These are phyloP conservation scores for Metarhizium guizhouense DNA, from an alignment of 2,329 filamentous ascomycete species.

Conservation along the genomic window DNA sequence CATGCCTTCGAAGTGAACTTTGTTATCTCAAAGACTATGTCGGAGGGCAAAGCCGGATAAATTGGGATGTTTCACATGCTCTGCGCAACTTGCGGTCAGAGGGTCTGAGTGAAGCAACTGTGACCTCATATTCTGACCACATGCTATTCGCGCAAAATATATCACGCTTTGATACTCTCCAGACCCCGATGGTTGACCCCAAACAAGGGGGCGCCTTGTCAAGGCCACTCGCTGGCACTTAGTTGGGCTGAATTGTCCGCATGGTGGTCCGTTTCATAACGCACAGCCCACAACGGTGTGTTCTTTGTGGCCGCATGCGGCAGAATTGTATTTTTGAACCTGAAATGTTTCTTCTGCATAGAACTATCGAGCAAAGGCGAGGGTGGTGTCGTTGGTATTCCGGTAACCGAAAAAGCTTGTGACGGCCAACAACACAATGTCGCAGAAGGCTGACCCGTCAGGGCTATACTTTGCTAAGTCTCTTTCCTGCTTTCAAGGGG, in stretches of 20 bases:
- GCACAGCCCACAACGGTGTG: conserved; percentile 6
- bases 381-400: not conserved
- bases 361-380: not conserved
- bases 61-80: conserved; percentile 4
- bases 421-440: not conserved
- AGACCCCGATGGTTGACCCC: conserved; percentile 5
- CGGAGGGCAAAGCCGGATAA: not conserved
- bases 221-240: conserved; percentile 10
- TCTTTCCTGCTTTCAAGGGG: not conserved
- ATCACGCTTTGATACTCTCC: conserved; percentile 5
- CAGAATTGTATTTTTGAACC: conserved; percentile 3
- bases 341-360: not conserved
- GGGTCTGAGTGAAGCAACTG: not conserved
- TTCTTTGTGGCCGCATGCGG: conserved; percentile 13
- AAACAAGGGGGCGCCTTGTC: conserved; percentile 8
- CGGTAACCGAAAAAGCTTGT: not conserved
- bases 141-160: conserved; percentile 2
- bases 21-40: conserved; percentile 3
- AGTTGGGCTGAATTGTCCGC: conserved; percentile 3
- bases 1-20: not conserved
- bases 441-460: not conserved
- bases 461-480: not conserved
- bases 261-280: conserved; percentile 7
- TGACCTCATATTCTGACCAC: conserved; percentile 2
- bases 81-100: conserved; percentile 6